A percentile compares a stretch with the other conserved stretches of the same genome.
Evolutionary conservation across 2,329 filamentous ascomycete genomes (phyloP).

Genomic region (Clonostachys rhizophaga): DNA sequence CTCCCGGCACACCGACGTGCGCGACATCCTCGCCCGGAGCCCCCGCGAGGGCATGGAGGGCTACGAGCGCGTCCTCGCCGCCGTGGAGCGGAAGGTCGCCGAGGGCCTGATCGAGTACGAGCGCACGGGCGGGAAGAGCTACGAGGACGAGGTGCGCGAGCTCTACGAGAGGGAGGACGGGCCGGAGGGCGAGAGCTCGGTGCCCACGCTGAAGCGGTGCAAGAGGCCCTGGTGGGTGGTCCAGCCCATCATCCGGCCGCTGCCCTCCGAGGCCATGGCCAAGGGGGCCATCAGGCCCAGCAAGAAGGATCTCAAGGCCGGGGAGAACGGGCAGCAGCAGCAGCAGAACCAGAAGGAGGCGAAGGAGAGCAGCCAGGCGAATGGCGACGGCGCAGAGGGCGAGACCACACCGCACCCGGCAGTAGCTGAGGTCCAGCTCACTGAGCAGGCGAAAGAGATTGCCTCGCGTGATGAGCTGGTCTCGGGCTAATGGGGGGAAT

Average conservation of each 20-base stretch:
- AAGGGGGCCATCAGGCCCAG: constrained; percentile 73
- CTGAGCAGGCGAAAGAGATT: constrained; percentile 12
- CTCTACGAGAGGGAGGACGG: constrained; percentile 21
- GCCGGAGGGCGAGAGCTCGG: constrained; percentile 51
- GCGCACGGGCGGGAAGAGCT: constrained; percentile 41
- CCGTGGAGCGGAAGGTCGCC: constrained; percentile 73
- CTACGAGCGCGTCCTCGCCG: constrained; percentile 70
- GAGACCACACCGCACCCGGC: constrained; percentile 5
- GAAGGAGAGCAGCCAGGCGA: constrained; percentile 38
- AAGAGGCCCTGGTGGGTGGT: constrained; percentile 85
- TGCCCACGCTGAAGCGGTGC: constrained; percentile 66
- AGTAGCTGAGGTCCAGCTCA: constrained; percentile 2
- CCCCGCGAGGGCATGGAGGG: constrained; percentile 66
- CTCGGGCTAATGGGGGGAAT: constrained; percentile 10
- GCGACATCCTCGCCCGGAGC: constrained; percentile 73
- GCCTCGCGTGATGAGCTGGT: constrained; percentile 14
- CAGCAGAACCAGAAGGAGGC: constrained; percentile 10
- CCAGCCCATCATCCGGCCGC: constrained; percentile 79
- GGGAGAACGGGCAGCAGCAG: constrained; percentile 6
- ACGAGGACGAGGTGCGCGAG: constrained; percentile 29
- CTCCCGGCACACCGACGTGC: constrained; percentile 72
- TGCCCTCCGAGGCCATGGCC: constrained; percentile 82
- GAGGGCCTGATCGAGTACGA: constrained; percentile 67
- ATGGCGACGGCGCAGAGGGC: constrained; percentile 12
- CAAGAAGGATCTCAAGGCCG: constrained; percentile 58